Evolutionary conservation across 1,284 basidiomycete species (phyloP).

Genomic region (Fomitopsis palustris): DNA sequence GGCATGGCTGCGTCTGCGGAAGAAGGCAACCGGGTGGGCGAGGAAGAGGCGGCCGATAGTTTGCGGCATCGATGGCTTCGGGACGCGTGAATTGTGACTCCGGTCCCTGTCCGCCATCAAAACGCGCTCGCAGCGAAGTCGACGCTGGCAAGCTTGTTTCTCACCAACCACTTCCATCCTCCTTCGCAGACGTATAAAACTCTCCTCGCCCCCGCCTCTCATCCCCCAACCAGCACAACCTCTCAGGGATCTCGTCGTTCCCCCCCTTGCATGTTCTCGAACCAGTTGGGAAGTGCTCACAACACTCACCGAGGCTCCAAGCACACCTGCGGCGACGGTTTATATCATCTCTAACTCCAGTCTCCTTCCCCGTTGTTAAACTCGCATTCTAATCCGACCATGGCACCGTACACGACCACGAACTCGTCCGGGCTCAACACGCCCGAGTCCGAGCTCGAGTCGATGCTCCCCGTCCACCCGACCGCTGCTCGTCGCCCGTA

Average conservation of each 20-base stretch:
- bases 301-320: conserved; percentile 75
- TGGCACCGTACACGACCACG: conserved; percentile 49
- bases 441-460: conserved; percentile 63
- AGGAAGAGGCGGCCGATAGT: neutral
- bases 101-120: conserved; percentile 6
- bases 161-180: neutral
- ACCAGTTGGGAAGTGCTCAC: conserved; percentile 78
- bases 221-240: neutral
- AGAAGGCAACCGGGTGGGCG: neutral
- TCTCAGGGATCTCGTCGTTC: conserved; percentile 2
- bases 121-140: neutral
- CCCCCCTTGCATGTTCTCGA: conserved; percentile 77
- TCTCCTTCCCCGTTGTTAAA: conserved; percentile 15
- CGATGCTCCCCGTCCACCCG: conserved; percentile 72
- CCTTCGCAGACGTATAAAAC: conserved; percentile 1
- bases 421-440: conserved; percentile 64
- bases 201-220: neutral
- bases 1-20: neutral
- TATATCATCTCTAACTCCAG: conserved; percentile 48
- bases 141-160: neutral
- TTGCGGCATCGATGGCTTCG: neutral
- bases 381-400: conserved; percentile 23
- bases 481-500: conserved; percentile 78
- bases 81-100: conserved; percentile 4
- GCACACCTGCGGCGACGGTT: conserved; percentile 63